These are phyloP conservation scores for Apiospora arundinis DNA, from an alignment of 2,329 filamentous ascomycete species.

Conservation along the genomic window DNA sequence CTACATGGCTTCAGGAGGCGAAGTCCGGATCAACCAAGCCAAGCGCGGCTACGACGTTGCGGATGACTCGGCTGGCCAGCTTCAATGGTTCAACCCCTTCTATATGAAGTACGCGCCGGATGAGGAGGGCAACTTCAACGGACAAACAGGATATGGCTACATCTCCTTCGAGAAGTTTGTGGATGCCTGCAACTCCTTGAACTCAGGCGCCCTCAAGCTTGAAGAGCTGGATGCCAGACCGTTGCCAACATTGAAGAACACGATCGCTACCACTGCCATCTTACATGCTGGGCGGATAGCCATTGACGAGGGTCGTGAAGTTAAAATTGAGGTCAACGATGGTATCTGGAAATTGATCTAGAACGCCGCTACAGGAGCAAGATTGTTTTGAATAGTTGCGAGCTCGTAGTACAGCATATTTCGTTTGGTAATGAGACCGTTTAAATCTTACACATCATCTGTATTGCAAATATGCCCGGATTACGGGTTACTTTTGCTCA, in stretches of 20 bases:
- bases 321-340: conserved; percentile 73
- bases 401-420: neutral
- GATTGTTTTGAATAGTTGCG: too few relatives aligned
- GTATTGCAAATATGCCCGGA: too few relatives aligned
- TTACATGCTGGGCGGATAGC: conserved; percentile 85
- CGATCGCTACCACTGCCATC: conserved; percentile 89
- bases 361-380: too few relatives aligned
- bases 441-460: neutral
- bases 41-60: conserved; percentile 95
- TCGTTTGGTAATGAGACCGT: neutral
- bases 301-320: conserved; percentile 80
- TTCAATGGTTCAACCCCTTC: conserved; percentile 93
- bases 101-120: conserved; percentile 96
- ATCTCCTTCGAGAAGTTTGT: conserved; percentile 96
- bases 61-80: conserved; percentile 72
- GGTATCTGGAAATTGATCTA: conserved; percentile 71
- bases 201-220: conserved; percentile 73
- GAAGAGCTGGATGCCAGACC: conserved; percentile 81
- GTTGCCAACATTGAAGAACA: conserved; percentile 86
- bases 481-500: too few relatives aligned
- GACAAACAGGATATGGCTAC: conserved; percentile 92
- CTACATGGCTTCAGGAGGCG: conserved; percentile 83
- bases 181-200: conserved; percentile 81
- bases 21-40: conserved; percentile 90
- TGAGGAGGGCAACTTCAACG: conserved; percentile 92